These are phyloP conservation scores for Nannochloropsis salina DNA, from an alignment of 108 stramenopile species.

Conservation along the genomic window DNA sequence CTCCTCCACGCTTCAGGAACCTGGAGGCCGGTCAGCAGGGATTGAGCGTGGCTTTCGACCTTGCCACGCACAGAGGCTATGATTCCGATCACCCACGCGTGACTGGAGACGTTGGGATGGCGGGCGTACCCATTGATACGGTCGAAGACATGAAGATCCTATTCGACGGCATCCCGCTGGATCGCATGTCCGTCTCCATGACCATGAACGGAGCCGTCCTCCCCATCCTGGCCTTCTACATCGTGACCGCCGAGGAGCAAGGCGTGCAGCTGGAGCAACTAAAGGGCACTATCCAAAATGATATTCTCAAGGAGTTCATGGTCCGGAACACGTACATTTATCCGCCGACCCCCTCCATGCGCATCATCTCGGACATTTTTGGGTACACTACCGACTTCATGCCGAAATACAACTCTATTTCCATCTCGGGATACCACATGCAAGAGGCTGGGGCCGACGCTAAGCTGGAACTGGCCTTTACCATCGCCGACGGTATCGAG, in stretches of 20 bases:
- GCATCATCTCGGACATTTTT: slow-evolving; percentile 85
- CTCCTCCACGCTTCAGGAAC: slow-evolving; percentile 47
- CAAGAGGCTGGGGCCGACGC: slow-evolving; percentile 98
- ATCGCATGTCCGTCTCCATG: slow-evolving; percentile 96
- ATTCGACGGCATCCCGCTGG: slow-evolving; percentile 91
- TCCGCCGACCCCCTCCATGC: slow-evolving; percentile 78
- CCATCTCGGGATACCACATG: slow-evolving; percentile 96
- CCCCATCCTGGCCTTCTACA: slow-evolving; percentile 86
- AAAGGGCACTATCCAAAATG: slow-evolving; percentile 95
- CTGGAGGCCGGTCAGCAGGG: slow-evolving; percentile 88
- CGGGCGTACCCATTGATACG: slow-evolving; percentile 90
- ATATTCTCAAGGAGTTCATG: slow-evolving; percentile 97
- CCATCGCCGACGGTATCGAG: slow-evolving; percentile 89
- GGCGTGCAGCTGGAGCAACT: slow-evolving; percentile 58
- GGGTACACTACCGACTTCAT: slow-evolving; percentile 84
- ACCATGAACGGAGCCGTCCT: slow-evolving; percentile 89
- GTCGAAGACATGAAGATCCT: slow-evolving; percentile 92
- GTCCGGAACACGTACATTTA: slow-evolving; percentile 95
- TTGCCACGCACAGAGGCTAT: slow-evolving; percentile 95
- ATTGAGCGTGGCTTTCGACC: slow-evolving; percentile 89
- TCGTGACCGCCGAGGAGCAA: slow-evolving; percentile 78
- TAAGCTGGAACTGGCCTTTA: slow-evolving; percentile 90
- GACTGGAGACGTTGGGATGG: slow-evolving; percentile 96
- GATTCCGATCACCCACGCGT: slow-evolving; percentile 92
- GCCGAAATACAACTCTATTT: slow-evolving; percentile 89